Evolutionary conservation across 257 asterid species (phyloP).

Genomic region (Scutellaria galericulata): DNA sequence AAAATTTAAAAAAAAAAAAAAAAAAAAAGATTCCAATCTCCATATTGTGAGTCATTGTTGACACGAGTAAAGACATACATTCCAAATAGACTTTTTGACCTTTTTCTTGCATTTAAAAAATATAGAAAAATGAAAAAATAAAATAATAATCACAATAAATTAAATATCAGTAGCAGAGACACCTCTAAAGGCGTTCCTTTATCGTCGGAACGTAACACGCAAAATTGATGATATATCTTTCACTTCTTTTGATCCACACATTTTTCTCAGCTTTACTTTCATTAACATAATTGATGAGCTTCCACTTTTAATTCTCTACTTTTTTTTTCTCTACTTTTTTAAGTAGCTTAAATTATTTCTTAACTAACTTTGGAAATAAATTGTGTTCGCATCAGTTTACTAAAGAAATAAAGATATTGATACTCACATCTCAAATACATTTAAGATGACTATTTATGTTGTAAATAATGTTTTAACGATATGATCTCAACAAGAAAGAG

Average conservation of each 20-base stretch:
- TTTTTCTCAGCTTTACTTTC: too few species aligned
- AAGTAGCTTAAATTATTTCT: neutral
- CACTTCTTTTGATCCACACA: too few species aligned
- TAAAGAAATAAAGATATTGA: too few species aligned
- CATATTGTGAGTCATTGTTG: slow-evolving; percentile 17
- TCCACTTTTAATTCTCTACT: neutral
- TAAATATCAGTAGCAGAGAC: neutral
- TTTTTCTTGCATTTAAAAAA: neutral
- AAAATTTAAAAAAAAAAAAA: neutral
- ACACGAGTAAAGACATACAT: slow-evolving; percentile 17
- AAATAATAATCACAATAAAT: slow-evolving; percentile 4
- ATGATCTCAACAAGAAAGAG: too few species aligned
- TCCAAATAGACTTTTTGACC: neutral
- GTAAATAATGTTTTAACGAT: too few species aligned
- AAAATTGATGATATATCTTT: too few species aligned
- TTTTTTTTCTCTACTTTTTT: neutral
- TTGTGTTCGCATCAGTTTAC: too few species aligned
- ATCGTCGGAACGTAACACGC: neutral
- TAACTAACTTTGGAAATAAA: too few species aligned
- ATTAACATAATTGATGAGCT: neutral
- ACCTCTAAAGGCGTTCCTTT: slow-evolving; percentile 19
- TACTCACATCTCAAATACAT: too few species aligned
- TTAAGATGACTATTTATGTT: too few species aligned
- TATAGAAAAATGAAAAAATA: neutral
- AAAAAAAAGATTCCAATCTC: neutral